Evolutionary conservation across 2,329 filamentous ascomycete genomes (phyloP), one percentile per base, ranked within the genome.

Genomic region (Botrytis deweyae): DNA sequence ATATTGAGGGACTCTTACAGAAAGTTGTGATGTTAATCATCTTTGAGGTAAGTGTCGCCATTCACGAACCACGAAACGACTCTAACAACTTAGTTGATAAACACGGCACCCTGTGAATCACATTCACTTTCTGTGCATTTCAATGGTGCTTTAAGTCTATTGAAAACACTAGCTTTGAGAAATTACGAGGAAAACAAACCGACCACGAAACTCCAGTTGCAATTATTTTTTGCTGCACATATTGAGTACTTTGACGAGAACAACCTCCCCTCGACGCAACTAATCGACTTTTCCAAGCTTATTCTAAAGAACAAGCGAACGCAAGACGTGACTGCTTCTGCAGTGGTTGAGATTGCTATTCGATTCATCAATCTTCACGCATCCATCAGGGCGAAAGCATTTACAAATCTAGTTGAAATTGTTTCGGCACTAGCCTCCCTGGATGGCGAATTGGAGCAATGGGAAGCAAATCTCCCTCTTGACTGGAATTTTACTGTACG

Each of bases 1-100:
- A 85, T 74, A 85, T 87, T 73, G 86, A 88, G 75, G 85, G 82
- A 63, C 87, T 86, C 1, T 86, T 88, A 83, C 84, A 88, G 18
- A 84, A 85, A 1, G 83, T 88, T 16, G 82, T 88, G 66, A 84
- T 88, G 46, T 82, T 88, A 12, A 85, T 86, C 64, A 84, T 86
- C 8, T 88, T 87, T 75, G 87, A 88, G 78, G 78, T 79, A 70
- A 76, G 75, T 58, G 14, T 62, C 2, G 22, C 20, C 38, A 12
- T 25, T 62, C 20, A 38, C 8, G 36, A 61, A 36, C 33, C 33
- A 36, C 20, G 22, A 38, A 62, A 62, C 22, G 38, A 62, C 25
- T 25, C 59, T 36, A 16, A 29, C 25, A 40, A 69, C 20, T n/a
- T 40, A 65, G 67, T 62, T 71, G 46, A 55, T 75, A 16, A 61